Percentiles rank a stretch among this genome's conserved stretches.
phyloP scores from a whole-genome alignment of 2,329 filamentous ascomycete genomes.

The Nemania bipapillata region DNA sequence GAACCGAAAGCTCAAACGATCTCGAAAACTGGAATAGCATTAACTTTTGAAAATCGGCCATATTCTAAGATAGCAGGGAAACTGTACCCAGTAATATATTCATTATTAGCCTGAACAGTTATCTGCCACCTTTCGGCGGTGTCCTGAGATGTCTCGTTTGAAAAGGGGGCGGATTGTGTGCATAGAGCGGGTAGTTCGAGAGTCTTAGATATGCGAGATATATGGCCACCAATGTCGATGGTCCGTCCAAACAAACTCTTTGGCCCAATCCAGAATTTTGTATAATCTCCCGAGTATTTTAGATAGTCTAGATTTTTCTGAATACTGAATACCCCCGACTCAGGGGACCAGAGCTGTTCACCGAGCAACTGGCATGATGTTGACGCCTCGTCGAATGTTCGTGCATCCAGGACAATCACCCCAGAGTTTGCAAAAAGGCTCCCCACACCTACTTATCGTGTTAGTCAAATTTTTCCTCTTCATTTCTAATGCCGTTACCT shows the following conservation, averaged over 20 bases:
- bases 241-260: constrained; percentile 40
- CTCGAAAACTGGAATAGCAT: constrained; percentile 41
- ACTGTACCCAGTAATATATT: constrained; percentile 53
- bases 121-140: constrained; percentile 53
- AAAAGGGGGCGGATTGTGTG: constrained; percentile 58
- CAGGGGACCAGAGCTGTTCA: constrained; percentile 55
- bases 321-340: constrained; percentile 44
- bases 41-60: not conserved
- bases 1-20: constrained; percentile 58
- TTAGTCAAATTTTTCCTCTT: not conserved
- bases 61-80: not conserved
- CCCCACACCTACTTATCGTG: constrained; percentile 45
- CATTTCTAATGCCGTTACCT: constrained; percentile 45
- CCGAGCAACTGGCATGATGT: constrained; percentile 53
- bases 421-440: constrained; percentile 51
- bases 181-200: constrained; percentile 54
- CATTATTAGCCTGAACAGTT: constrained; percentile 54
- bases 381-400: constrained; percentile 47
- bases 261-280: constrained; percentile 54
- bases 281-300: constrained; percentile 48
- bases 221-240: constrained; percentile 47
- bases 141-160: constrained; percentile 50
- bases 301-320: constrained; percentile 54
- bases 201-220: constrained; percentile 37
- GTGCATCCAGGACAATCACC: constrained; percentile 52